Percentiles rank a stretch among this genome's conserved stretches.
Evolutionary conservation across 2,329 filamentous ascomycete genomes (phyloP).

Genomic region (Aspergillus brasiliensis): DNA sequence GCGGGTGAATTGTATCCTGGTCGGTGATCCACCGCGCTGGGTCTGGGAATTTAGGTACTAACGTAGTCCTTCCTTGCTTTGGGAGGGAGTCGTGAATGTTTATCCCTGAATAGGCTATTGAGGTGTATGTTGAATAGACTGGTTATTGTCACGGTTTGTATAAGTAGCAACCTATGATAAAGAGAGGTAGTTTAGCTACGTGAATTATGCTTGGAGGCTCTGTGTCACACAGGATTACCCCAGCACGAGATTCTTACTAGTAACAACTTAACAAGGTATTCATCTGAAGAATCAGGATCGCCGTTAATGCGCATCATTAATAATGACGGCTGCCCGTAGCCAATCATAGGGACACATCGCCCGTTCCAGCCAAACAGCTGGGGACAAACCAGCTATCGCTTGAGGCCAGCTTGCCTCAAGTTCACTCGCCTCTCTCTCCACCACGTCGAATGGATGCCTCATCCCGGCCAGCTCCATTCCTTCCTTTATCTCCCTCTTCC

Average conservation of each 20-base stretch:
- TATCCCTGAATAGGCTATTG: neutral
- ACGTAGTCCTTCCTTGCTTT: neutral
- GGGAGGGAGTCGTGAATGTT: neutral
- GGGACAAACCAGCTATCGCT: neutral
- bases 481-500: conserved; percentile 11
- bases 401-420: conserved; percentile 33
- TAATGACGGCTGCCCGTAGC: neutral
- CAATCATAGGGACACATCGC: neutral
- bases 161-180: too few relatives aligned
- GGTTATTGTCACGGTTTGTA: neutral
- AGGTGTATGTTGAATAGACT: neutral
- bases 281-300: neutral
- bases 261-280: too few relatives aligned
- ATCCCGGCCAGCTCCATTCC: conserved; percentile 3
- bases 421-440: conserved; percentile 8
- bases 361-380: neutral
- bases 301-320: neutral
- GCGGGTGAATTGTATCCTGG: neutral
- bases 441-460: conserved; percentile 14
- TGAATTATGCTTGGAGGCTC: too few relatives aligned
- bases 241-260: neutral
- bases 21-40: conserved; percentile 1
- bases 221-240: neutral
- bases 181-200: too few relatives aligned
- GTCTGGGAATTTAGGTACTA: neutral